These are phyloP conservation scores for Penstemon eatonii DNA, from an alignment of 257 asterid genomes.

Conservation along the genomic window DNA sequence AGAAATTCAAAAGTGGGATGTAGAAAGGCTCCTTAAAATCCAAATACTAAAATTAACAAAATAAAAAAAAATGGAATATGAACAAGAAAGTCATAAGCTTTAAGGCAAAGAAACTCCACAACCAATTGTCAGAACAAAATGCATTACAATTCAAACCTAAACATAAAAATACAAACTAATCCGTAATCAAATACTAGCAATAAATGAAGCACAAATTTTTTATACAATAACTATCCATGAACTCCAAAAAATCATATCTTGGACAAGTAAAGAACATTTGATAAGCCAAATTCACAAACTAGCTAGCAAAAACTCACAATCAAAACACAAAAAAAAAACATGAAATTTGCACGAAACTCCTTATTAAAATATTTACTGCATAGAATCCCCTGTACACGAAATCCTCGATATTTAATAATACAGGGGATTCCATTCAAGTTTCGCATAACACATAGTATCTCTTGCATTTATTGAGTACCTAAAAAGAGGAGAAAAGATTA, in stretches of 20 bases:
- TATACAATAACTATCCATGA: background rate
- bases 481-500: too few species aligned
- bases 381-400: too few species aligned
- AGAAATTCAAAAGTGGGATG: background rate
- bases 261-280: background rate
- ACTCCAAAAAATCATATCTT: background rate
- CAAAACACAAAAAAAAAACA: conserved; percentile 17
- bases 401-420: too few species aligned
- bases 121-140: conserved; percentile 15
- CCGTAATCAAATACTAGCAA: conserved; percentile 12
- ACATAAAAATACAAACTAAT: conserved; percentile 17
- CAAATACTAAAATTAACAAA: background rate
- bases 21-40: background rate
- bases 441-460: too few species aligned
- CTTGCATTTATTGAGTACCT: too few species aligned
- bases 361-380: too few species aligned
- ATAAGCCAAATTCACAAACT: conserved; percentile 11
- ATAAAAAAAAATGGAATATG: background rate
- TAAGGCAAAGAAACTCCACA: background rate
- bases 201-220: background rate
- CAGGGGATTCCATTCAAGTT: too few species aligned
- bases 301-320: conserved; percentile 15
- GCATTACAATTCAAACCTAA: conserved; percentile 1
- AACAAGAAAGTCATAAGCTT: conserved; percentile 22
- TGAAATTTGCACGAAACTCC: too few species aligned